Conservation (phyloP, 176 grass and related monocot genomes). For the Aegilops bicornis region DNA sequence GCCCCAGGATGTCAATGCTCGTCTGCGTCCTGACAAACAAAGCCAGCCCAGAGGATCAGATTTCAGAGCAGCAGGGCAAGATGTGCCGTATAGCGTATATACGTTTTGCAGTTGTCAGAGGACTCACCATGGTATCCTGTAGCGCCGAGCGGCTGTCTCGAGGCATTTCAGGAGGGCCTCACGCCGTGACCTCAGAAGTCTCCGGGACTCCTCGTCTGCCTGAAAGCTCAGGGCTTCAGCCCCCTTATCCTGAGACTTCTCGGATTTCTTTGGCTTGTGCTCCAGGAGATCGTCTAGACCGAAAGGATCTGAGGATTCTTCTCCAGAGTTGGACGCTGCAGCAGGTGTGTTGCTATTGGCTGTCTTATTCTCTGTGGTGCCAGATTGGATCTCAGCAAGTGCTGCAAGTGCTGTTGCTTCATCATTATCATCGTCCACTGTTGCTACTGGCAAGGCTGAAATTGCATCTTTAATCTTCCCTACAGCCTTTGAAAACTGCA, state of each 20-base stretch:
- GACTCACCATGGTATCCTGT: constrained; percentile 73
- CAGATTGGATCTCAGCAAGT: constrained; percentile 40
- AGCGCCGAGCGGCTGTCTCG: constrained; percentile 80
- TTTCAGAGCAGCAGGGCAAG: no score
- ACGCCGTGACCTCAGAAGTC: constrained; percentile 63
- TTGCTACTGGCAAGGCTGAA: constrained; percentile 55
- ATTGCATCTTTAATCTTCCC: constrained; percentile 87
- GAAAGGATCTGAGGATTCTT: constrained; percentile 69
- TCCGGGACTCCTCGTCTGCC: constrained; percentile 52
- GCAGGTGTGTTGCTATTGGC: not conserved
- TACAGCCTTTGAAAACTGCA: constrained; percentile 81
- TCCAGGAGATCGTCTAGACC: constrained; percentile 75
- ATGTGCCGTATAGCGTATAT: no score
- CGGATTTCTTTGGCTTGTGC: constrained; percentile 49
- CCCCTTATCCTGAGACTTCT: constrained; percentile 24
- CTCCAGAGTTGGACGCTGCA: not conserved
- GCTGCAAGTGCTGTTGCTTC: constrained; percentile 60
- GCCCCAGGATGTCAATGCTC: constrained; percentile 70
- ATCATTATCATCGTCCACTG: constrained; percentile 69
- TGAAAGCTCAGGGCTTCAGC: constrained; percentile 36
- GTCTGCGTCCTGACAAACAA: constrained; percentile 75
- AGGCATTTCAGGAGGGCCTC: constrained; percentile 83
- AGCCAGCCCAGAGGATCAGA: not conserved
- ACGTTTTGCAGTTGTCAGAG: not conserved
- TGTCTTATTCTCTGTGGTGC: not conserved